Base-by-base conservation (phyloP, 23 red algal genomes). In the Agarophyton chilense region DNA sequence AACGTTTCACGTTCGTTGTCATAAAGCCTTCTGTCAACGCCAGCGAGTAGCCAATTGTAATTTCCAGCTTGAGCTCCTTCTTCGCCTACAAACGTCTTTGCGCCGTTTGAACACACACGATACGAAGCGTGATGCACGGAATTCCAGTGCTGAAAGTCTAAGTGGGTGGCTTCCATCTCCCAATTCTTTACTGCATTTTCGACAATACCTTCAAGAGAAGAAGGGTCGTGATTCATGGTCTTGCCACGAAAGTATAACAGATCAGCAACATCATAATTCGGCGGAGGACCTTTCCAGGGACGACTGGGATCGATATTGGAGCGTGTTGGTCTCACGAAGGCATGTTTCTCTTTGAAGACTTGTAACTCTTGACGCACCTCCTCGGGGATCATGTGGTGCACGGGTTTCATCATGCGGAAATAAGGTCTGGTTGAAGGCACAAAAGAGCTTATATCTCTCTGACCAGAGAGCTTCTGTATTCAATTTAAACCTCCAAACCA, bases 131-230 rank as follows among this genome's bases (percentile, higher is more conserved):
- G 91, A 25, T 85, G n/a, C 9, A 87, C 91, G 49, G 66, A 42
- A 16, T 60, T 17, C 81, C 80, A 85, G 28, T 85, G 65, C 46
- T 49, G 22, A 74, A 80, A 85, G 18, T 47, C 51, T 28, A 86
- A 32, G 43, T 94, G 91, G 28, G 91, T 75, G 21, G 82, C 91
- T 31, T 94, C 91, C 46, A 79, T 67, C 60, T 94, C 91, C 91
- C 91, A 94, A 3, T 52, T 65, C 80, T 94, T 94, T 14, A 94
- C 80, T 32, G 82, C 81, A 58, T 86, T 72, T 71, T 94, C 91
- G 22, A 94, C 81, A 29, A 94, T 76, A 33, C 39, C 34, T 39
- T 91, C 75, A 29, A 91, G 58, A 6, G 88, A 91, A 22, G 43
- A 33, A 10, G 74, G 57, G 2, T 51, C 43, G 49, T 91, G 88